These are phyloP conservation scores for Cyclanthera cordifolia DNA, from an alignment of 306 rosid genomes.

Conservation along the genomic window DNA sequence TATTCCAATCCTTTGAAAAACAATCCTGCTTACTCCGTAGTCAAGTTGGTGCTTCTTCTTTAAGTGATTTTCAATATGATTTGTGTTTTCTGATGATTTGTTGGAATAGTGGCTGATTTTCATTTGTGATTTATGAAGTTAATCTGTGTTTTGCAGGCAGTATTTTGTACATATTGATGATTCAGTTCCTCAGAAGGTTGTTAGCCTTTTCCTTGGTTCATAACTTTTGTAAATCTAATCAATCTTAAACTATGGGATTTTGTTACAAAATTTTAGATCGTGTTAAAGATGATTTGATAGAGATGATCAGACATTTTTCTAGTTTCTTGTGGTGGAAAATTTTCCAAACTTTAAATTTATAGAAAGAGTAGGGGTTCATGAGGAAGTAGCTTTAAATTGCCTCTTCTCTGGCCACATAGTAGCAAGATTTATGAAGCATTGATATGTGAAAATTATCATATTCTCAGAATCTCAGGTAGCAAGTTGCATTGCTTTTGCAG, in stretches of 20 bases:
- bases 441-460: neutral
- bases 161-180: conserved; percentile 86
- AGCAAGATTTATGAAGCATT: neutral
- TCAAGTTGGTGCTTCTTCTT: conserved; percentile 41
- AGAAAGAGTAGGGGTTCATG: neutral
- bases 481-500: conserved; percentile 22
- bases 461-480: conserved; percentile 3
- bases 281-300: neutral
- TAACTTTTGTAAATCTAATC: neutral
- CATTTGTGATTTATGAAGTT: conserved; percentile 3
- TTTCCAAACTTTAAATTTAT: neutral
- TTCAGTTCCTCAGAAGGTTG: conserved; percentile 56
- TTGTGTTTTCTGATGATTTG: neutral
- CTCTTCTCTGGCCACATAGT: neutral
- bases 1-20: conserved; percentile 70
- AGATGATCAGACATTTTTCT: neutral
- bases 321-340: neutral
- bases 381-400: neutral
- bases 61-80: neutral
- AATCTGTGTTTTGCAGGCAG: conserved; percentile 47
- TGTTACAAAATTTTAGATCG: neutral
- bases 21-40: conserved; percentile 90
- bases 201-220: conserved; percentile 15
- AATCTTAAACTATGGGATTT: neutral
- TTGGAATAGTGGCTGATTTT: neutral